Percentiles rank a stretch among this genome's conserved stretches.
phyloP scores from a whole-genome alignment of 176 grass and related monocot genomes.

The Hsuehochloa calcarea region DNA sequence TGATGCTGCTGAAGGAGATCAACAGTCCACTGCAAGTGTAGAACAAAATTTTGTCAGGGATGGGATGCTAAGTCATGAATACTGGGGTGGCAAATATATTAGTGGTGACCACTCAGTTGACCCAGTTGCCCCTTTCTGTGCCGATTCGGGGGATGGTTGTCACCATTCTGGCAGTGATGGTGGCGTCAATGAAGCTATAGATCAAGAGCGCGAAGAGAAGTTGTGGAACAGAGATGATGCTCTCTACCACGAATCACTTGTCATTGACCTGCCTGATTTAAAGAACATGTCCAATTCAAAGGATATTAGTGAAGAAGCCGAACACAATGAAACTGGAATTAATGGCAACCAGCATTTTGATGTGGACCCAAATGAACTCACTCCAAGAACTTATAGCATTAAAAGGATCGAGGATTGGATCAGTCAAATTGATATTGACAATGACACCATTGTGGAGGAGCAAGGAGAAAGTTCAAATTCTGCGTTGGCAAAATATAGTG shows the following conservation, averaged over 20 bases:
- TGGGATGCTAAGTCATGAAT: constrained; percentile 40
- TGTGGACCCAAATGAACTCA: constrained; percentile 35
- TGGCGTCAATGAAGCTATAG: constrained; percentile 27
- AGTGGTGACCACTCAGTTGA: constrained; percentile 24
- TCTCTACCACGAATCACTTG: constrained; percentile 1
- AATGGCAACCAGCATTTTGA: constrained; percentile 8
- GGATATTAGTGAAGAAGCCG: constrained; percentile 31
- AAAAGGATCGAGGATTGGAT: constrained; percentile 92
- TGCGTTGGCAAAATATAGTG: constrained; percentile 20
- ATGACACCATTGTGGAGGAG: constrained; percentile 47
- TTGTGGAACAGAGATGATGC: constrained; percentile 24
- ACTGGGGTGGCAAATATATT: constrained; percentile 41
- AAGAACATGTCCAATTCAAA: constrained; percentile 15
- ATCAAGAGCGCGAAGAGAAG: constrained; percentile 42
- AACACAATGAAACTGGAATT: constrained; percentile 13
- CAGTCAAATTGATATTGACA: constrained; percentile 56
- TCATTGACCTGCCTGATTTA: constrained; percentile 22
- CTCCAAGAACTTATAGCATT: constrained; percentile 54
- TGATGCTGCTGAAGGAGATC: constrained; percentile 44
- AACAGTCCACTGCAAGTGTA: constrained; percentile 26
- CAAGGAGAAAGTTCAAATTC: constrained; percentile 51
- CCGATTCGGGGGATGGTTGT: constrained; percentile 14
- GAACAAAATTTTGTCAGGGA: constrained; percentile 40
- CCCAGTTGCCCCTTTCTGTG: constrained; percentile 24
- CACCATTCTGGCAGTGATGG: constrained; percentile 16